Conservation (phyloP, 768 basidiomycete genomes). For the Udeniomyces megalosporus region DNA sequence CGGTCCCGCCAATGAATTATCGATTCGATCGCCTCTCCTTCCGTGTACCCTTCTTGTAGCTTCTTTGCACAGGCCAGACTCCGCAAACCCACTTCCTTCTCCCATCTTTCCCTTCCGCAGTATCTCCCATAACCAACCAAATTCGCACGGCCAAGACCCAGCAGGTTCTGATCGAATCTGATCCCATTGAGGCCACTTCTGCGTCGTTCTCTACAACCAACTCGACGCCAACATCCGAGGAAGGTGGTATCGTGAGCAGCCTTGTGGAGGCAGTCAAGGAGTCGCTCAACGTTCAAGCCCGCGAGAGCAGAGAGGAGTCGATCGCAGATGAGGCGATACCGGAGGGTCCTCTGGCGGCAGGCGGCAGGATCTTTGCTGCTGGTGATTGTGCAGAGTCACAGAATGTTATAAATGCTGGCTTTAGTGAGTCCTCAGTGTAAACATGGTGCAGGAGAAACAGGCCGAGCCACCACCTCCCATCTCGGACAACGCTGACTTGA, state of each 20-base stretch:
- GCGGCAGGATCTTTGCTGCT: slow-evolving; percentile 25
- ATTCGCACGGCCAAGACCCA: slow-evolving; percentile 24
- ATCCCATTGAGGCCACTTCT: neutral
- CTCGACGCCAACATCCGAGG: too few species aligned
- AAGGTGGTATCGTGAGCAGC: too few species aligned
- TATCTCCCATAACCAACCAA: slow-evolving; percentile 20
- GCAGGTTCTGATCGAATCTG: slow-evolving; percentile 21
- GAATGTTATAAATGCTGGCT: slow-evolving; percentile 29
- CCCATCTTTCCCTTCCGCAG: slow-evolving; percentile 17
- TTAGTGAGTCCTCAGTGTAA: slow-evolving; percentile 18
- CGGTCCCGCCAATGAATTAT: too few species aligned
- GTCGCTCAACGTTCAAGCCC: too few species aligned
- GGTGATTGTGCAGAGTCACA: slow-evolving; percentile 28
- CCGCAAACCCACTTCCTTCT: slow-evolving; percentile 22
- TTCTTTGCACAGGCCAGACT: slow-evolving; percentile 29
- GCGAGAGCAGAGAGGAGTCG: too few species aligned
- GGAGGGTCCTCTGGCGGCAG: neutral
- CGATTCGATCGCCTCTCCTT: neutral
- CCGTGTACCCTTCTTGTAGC: slow-evolving; percentile 8
- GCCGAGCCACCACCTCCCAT: too few species aligned
- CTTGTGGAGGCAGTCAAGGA: too few species aligned
- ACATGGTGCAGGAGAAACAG: too few species aligned
- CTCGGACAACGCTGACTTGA: too few species aligned
- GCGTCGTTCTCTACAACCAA: too few species aligned
- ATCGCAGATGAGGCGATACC: too few species aligned